Base-by-base conservation (phyloP, 306 rosid genomes). In the Cicer bijugum region DNA sequence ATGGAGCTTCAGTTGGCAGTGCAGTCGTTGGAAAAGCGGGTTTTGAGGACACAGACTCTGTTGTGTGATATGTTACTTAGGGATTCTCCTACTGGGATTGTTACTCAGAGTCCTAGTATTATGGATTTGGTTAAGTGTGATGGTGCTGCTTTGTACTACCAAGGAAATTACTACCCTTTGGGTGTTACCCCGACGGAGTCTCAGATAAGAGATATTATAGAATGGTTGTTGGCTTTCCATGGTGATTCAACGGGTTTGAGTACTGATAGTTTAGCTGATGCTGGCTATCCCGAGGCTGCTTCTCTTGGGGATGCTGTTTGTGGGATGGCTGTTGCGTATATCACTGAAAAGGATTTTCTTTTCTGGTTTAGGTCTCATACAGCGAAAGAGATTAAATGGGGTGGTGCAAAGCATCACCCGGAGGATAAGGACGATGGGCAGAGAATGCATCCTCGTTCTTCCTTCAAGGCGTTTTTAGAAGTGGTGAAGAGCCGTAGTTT, bases 351-450 rank as follows among this genome's bases (percentile, higher is more conserved):
- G 82, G 96, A 88, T 83, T 92, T 91, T 61, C 88, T 95, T 16
- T 91, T 95, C 85, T 95, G 99, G 99, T 95, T 91, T 46, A 88
- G 99, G 69, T 91, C 97, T 1, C 97, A 95, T 80, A 91, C 97
- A 0, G 99, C 78, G 0, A 90, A 95, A 73, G 99, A 95, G 88
- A 45, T 91, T 59, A 95, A 91, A 73, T 95, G 99, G 99, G 99
- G 99, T 73, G 99, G 99, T 12, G 99, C 99, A 42, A 95, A 95
- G 89, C 99, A 95, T 83, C 99, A 95, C 53, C 99, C 99, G 0
- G 89, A 88, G 87, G 99, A 95, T 80, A 95, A 88, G 88, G 99
- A 95, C 80, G 97, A 91, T 70, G 97, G 97, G 33, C 99, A 85
- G 85, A 85, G 92, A 86, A 95, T 95, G 99, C 92, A 95, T 81